Percentiles rank a stretch among this genome's conserved stretches.
phyloP scores from a whole-genome alignment of 1,284 basidiomycete species.

The Malassezia nana region DNA sequence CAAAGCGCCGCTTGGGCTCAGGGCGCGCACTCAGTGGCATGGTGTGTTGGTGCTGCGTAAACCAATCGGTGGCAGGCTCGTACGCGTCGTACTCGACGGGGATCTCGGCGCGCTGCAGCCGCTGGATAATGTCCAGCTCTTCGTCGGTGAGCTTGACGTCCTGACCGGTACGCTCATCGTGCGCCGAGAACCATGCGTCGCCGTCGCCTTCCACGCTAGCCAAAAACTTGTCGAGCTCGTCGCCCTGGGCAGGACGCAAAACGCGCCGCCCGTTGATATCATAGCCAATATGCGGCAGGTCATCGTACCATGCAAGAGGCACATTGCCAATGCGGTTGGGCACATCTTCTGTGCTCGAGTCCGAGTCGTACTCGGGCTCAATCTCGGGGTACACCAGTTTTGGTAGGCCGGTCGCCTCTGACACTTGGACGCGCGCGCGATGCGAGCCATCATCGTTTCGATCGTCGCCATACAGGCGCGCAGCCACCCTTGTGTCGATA shows the following conservation, averaged over 20 bases:
- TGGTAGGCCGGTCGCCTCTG: constrained; percentile 72
- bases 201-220: constrained; percentile 79
- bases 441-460: constrained; percentile 48
- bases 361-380: constrained; percentile 90
- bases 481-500: constrained; percentile 41
- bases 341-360: constrained; percentile 89
- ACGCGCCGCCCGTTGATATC: constrained; percentile 89
- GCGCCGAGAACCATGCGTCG: constrained; percentile 81
- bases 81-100: constrained; percentile 80
- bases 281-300: constrained; percentile 98
- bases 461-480: constrained; percentile 60
- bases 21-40: constrained; percentile 85
- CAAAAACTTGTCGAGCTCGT: constrained; percentile 95
- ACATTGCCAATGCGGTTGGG: constrained; percentile 90
- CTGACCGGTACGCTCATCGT: constrained; percentile 76
- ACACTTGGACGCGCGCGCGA: constrained; percentile 53
- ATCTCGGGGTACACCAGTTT: constrained; percentile 84
- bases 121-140: constrained; percentile 87
- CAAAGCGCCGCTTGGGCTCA: constrained; percentile 91
- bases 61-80: constrained; percentile 88
- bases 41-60: constrained; percentile 84
- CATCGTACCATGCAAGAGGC: constrained; percentile 98
- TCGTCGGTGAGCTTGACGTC: constrained; percentile 78
- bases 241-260: constrained; percentile 82
- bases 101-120: constrained; percentile 79